These are phyloP conservation scores for Metarhizium guizhouense DNA, from an alignment of 2,329 filamentous ascomycete species.

Conservation along the genomic window DNA sequence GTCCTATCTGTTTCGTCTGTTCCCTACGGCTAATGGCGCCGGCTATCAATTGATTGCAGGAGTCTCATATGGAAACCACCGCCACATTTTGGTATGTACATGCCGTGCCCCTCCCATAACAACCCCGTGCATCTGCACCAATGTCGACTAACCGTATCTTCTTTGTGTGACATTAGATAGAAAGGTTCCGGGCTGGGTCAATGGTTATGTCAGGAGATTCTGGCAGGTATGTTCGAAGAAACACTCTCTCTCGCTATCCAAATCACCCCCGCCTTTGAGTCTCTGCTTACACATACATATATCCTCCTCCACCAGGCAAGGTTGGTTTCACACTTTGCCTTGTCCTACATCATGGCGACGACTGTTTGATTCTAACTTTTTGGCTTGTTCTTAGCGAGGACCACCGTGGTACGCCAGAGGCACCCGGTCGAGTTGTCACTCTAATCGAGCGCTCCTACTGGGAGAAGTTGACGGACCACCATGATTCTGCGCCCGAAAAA, in stretches of 20 bases:
- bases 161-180: conserved; percentile 48
- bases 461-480: conserved; percentile 64
- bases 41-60: conserved; percentile 26
- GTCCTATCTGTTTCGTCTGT: conserved; percentile 1
- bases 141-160: background rate
- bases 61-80: conserved; percentile 98
- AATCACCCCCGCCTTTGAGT: background rate
- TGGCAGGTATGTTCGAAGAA: conserved; percentile 69
- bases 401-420: conserved; percentile 82
- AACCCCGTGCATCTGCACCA: background rate
- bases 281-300: background rate
- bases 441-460: conserved; percentile 80
- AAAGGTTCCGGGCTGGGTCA: conserved; percentile 81
- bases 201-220: conserved; percentile 88
- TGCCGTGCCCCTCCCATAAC: background rate
- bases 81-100: conserved; percentile 75
- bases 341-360: background rate
- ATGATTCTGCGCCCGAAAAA: conserved; percentile 49
- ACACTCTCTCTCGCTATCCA: conserved; percentile 2
- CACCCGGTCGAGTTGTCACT: conserved; percentile 86
- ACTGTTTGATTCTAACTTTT: background rate
- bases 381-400: conserved; percentile 58
- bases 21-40: background rate
- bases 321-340: background rate
- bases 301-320: conserved; percentile 3